Evolutionary conservation across 805 yeast genomes (phyloP).

Genomic region (Saccharomycopsis sp.): DNA sequence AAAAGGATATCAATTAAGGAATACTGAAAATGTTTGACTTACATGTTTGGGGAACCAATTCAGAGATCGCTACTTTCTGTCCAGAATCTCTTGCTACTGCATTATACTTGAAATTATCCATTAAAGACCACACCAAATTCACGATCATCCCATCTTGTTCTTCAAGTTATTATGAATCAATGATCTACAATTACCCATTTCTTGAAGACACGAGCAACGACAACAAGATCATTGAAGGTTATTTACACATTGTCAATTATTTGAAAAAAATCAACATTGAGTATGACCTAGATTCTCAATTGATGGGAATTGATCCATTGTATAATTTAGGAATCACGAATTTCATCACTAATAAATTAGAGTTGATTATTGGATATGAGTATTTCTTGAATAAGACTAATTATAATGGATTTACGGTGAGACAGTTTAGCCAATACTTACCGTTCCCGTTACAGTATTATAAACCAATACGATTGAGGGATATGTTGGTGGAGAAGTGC

Average conservation of each 20-base stretch:
- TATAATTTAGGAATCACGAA: conserved; percentile 6
- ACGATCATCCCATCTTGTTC: conserved; percentile 7
- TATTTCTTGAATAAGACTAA: conserved; percentile 46
- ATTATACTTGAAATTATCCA: conserved; percentile 11
- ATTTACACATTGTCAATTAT: conserved; percentile 7
- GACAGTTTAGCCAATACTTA: conserved; percentile 42
- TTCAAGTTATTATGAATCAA: conserved; percentile 3
- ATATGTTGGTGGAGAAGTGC: conserved; percentile 1
- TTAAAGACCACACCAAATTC: background rate
- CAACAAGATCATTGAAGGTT: conserved; percentile 13
- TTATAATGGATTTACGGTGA: conserved; percentile 54
- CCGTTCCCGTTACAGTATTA: conserved; percentile 75
- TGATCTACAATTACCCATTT: conserved; percentile 14
- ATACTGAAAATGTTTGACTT: conserved; percentile 11
- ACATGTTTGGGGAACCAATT: conserved; percentile 18
- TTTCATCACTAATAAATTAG: conserved; percentile 10
- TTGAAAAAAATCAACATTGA: conserved; percentile 6
- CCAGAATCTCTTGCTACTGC: conserved; percentile 18
- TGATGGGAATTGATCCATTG: conserved; percentile 5
- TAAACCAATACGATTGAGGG: conserved; percentile 38
- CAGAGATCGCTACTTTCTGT: conserved; percentile 8
- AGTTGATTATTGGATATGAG: conserved; percentile 10
- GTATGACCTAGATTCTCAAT: conserved; percentile 5
- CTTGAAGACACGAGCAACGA: conserved; percentile 9
- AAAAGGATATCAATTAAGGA: too few species aligned